Conservation (phyloP, 2,329 filamentous ascomycete species). For the Aspergillus caelatus region DNA sequence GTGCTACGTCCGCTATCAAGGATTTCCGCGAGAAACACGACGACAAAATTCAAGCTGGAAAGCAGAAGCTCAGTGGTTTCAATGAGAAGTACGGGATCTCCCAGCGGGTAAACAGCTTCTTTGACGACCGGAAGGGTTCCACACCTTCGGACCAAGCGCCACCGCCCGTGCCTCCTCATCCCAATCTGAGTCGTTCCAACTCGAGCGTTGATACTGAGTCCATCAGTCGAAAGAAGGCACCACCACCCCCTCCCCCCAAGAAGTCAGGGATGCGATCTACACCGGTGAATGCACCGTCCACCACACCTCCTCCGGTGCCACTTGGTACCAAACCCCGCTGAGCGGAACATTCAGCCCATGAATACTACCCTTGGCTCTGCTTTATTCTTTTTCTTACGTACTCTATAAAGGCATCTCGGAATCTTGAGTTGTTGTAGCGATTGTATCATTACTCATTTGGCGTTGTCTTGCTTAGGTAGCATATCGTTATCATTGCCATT, state of each 20-base stretch:
- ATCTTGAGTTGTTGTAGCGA: neutral
- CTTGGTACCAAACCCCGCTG: slow-evolving; percentile 59
- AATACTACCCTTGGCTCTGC: neutral
- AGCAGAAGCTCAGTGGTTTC: slow-evolving; percentile 56
- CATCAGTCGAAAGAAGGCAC: slow-evolving; percentile 51
- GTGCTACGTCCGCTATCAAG: slow-evolving; percentile 63
- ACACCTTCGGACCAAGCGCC: slow-evolving; percentile 20
- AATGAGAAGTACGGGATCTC: slow-evolving; percentile 44
- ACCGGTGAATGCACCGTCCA: slow-evolving; percentile 32
- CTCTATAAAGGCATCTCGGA: neutral
- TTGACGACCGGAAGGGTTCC: slow-evolving; percentile 42
- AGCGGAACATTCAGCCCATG: slow-evolving; percentile 26
- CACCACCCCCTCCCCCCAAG: slow-evolving; percentile 63
- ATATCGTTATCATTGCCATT: neutral
- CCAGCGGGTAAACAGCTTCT: slow-evolving; percentile 52
- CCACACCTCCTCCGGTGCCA: slow-evolving; percentile 59
- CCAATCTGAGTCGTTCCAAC: slow-evolving; percentile 26
- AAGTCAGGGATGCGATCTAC: slow-evolving; percentile 52
- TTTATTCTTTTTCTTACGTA: neutral
- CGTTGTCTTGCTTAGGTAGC: neutral
- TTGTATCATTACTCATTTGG: slow-evolving; percentile 5
- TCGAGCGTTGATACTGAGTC: slow-evolving; percentile 34
- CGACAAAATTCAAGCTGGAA: slow-evolving; percentile 67
- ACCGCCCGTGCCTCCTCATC: slow-evolving; percentile 25
- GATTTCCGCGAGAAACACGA: slow-evolving; percentile 72